These are phyloP conservation scores for Quercus bicolor DNA, from an alignment of 306 rosid species.

Conservation along the genomic window DNA sequence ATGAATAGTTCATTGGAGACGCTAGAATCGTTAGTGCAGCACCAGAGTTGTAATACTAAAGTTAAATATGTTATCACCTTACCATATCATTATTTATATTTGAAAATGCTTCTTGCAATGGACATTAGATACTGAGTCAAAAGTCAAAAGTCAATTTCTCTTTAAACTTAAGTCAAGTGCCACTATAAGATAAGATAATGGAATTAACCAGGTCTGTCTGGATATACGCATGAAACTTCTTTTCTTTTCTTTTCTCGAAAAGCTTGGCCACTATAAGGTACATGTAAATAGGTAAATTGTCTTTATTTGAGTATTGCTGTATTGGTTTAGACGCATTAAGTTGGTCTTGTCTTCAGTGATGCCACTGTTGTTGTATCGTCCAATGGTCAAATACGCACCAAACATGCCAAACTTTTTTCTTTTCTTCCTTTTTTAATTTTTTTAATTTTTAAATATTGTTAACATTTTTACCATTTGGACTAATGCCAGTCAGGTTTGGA, in stretches of 20 bases:
- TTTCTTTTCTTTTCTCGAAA: too few relatives aligned
- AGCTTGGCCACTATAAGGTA: neutral
- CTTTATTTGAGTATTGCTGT: neutral
- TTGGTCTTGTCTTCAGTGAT: slow-evolving; percentile 14
- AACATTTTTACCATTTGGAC: too few relatives aligned
- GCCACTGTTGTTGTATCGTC: neutral
- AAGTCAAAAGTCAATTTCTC: neutral
- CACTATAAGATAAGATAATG: neutral
- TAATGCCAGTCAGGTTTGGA: too few relatives aligned
- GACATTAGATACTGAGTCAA: neutral
- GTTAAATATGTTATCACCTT: neutral
- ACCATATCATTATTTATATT: neutral
- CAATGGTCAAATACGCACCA: neutral
- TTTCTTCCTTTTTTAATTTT: too few relatives aligned
- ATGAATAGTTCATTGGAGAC: slow-evolving; percentile 21
- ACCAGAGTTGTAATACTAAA: neutral
- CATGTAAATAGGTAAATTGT: neutral
- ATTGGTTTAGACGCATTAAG: slow-evolving; percentile 25
- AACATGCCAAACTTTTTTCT: too few relatives aligned
- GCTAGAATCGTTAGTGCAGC: slow-evolving; percentile 29
- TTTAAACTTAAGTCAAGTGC: neutral
- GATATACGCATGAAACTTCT: neutral
- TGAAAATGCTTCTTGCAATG: neutral
- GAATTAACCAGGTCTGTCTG: neutral
- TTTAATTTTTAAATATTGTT: too few relatives aligned